Evolutionary conservation across 2,329 filamentous ascomycete genomes (phyloP).

Genomic region (Fonsecaea pedrosoi): DNA sequence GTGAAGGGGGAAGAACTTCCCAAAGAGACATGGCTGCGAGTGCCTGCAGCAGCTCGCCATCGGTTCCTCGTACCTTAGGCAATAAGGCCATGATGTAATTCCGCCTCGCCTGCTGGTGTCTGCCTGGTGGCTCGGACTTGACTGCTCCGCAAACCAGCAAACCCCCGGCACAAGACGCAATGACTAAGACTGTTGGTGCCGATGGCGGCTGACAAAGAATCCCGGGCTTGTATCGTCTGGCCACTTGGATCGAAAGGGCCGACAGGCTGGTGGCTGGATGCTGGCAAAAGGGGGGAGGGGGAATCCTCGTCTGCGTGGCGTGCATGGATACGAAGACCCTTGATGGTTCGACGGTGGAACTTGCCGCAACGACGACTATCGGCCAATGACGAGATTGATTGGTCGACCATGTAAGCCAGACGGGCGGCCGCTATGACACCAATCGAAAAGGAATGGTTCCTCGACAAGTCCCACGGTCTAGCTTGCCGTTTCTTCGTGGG

Average conservation of each 20-base stretch:
- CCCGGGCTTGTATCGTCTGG: constrained; percentile 1
- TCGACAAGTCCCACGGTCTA: not conserved
- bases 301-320: constrained; percentile 7
- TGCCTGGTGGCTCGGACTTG: not conserved
- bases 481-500: not conserved
- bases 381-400: not conserved
- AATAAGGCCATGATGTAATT: not conserved
- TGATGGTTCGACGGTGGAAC: not conserved
- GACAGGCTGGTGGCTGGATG: not conserved
- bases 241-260: not conserved
- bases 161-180: constrained; percentile 2
- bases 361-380: not conserved
- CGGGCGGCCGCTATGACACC: constrained; percentile 12
- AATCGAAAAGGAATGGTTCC: constrained; percentile 7
- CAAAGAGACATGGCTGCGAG: constrained; percentile 6
- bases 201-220: constrained; percentile 24
- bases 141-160: not conserved
- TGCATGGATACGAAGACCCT: not conserved
- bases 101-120: not conserved
- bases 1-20: constrained; percentile 12
- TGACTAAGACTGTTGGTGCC: constrained; percentile 19
- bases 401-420: not conserved
- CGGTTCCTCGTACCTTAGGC: too few species aligned
- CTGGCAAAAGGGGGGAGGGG: not conserved
- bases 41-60: too few species aligned